These are phyloP conservation scores for Tylopilus cervinicoccineus DNA, from an alignment of 768 basidiomycete genomes.

Conservation along the genomic window DNA sequence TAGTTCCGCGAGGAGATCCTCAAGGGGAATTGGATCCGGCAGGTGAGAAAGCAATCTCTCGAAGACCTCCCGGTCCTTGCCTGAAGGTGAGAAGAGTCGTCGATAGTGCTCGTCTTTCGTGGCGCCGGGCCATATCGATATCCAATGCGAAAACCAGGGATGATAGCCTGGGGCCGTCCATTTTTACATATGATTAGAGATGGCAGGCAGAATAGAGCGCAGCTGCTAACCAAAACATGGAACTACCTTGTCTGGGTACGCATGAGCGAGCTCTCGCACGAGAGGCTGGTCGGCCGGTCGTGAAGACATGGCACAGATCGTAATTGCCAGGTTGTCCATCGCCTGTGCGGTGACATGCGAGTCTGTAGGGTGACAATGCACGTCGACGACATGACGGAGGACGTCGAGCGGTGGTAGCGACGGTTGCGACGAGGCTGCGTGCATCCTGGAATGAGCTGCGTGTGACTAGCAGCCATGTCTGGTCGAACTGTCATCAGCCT, in stretches of 20 bases:
- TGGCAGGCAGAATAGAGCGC: conserved; percentile 8
- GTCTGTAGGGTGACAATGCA: conserved; percentile 93
- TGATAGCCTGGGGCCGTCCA: conserved; percentile 65
- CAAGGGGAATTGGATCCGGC: conserved; percentile 67
- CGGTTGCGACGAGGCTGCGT: background rate
- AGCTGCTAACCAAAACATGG: conserved; percentile 78
- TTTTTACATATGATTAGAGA: conserved; percentile 9
- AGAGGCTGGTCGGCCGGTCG: conserved; percentile 61
- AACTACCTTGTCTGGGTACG: conserved; percentile 64
- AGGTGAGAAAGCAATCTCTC: conserved; percentile 56
- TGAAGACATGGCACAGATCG: conserved; percentile 82
- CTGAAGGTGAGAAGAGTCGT: conserved; percentile 52
- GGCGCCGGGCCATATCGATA: conserved; percentile 43
- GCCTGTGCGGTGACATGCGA: conserved; percentile 44
- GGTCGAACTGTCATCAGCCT: conserved; percentile 9
- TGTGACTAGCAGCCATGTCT: conserved; percentile 12
- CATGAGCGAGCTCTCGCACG: conserved; percentile 61
- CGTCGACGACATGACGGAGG: conserved; percentile 72
- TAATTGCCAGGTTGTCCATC: conserved; percentile 57
- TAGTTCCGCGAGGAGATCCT: conserved; percentile 55
- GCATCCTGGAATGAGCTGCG: conserved; percentile 1
- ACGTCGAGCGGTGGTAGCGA: conserved; percentile 36
- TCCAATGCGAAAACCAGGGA: conserved; percentile 88
- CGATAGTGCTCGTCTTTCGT: conserved; percentile 76
- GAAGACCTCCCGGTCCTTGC: conserved; percentile 41